Percentiles rank a stretch among this genome's conserved stretches.
Evolutionary conservation across 2,329 filamentous ascomycete genomes (phyloP).

Genomic region (Neofusicoccum sp.): DNA sequence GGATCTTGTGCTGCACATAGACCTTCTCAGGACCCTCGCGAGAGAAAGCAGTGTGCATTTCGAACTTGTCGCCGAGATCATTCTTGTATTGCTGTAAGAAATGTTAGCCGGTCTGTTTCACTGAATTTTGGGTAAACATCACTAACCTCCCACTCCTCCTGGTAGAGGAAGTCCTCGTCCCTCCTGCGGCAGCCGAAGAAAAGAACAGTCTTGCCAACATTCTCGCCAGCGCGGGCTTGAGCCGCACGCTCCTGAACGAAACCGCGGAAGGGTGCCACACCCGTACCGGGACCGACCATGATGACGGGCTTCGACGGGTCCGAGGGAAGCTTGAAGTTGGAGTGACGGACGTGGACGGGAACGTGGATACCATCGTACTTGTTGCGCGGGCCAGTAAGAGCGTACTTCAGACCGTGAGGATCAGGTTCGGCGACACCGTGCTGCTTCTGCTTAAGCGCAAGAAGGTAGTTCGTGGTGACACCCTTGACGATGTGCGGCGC

Average conservation of each 20-base stretch:
- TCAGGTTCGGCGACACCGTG: conserved; percentile 80
- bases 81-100: conserved; percentile 71
- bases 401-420: conserved; percentile 80
- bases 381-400: conserved; percentile 85
- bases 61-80: conserved; percentile 81
- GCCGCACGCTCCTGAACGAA: conserved; percentile 93
- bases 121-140: neutral
- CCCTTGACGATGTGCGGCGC: conserved; percentile 80
- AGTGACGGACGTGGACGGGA: conserved; percentile 93
- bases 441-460: conserved; percentile 95
- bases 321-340: conserved; percentile 98
- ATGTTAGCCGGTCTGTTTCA: conserved; percentile 31
- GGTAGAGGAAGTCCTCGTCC: conserved; percentile 89
- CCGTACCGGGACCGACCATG: conserved; percentile 93
- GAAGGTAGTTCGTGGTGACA: conserved; percentile 93
- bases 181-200: conserved; percentile 93
- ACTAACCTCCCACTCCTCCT: conserved; percentile 87
- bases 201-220: conserved; percentile 81
- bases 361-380: conserved; percentile 96
- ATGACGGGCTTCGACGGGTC: conserved; percentile 92
- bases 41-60: conserved; percentile 93
- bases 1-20: conserved; percentile 91
- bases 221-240: conserved; percentile 73
- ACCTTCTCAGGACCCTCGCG: conserved; percentile 83
- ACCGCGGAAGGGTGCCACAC: conserved; percentile 91